Evolutionary conservation across 306 rosid species (phyloP).

Genomic region (Acacia melanoxylon): DNA sequence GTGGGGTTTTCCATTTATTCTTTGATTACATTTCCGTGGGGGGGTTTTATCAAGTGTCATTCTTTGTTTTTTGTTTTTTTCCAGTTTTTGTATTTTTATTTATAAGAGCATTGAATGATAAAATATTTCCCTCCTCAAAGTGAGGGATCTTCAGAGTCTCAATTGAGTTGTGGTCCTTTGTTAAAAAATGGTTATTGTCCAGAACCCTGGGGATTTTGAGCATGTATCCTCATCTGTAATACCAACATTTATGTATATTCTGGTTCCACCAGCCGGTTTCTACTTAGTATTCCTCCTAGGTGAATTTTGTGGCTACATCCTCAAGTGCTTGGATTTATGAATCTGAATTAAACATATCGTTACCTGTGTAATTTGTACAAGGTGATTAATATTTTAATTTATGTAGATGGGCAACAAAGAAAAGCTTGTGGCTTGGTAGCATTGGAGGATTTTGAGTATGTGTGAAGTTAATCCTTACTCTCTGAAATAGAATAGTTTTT

Average conservation of each 20-base stretch:
- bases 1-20: slow-evolving; percentile 61
- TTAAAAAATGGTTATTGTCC: slow-evolving; percentile 39
- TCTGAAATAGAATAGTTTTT: no score
- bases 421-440: no score
- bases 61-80: slow-evolving; percentile 2
- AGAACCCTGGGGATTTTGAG: slow-evolving; percentile 32
- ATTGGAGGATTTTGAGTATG: no score
- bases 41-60: slow-evolving; percentile 35
- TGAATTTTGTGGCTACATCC: neutral
- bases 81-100: slow-evolving; percentile 50
- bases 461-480: no score
- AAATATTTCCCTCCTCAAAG: slow-evolving; percentile 50
- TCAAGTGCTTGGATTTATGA: neutral
- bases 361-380: neutral
- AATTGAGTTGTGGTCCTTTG: slow-evolving; percentile 36
- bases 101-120: slow-evolving; percentile 56
- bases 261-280: slow-evolving; percentile 21
- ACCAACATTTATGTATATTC: slow-evolving; percentile 46
- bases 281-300: neutral
- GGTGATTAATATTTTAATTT: neutral
- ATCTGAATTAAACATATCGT: neutral
- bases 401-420: no score
- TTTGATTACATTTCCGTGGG: slow-evolving; percentile 51
- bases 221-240: slow-evolving; percentile 47
- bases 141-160: slow-evolving; percentile 41